These are phyloP conservation scores for Seminavis robusta DNA, from an alignment of 108 stramenopile species.

Conservation along the genomic window DNA sequence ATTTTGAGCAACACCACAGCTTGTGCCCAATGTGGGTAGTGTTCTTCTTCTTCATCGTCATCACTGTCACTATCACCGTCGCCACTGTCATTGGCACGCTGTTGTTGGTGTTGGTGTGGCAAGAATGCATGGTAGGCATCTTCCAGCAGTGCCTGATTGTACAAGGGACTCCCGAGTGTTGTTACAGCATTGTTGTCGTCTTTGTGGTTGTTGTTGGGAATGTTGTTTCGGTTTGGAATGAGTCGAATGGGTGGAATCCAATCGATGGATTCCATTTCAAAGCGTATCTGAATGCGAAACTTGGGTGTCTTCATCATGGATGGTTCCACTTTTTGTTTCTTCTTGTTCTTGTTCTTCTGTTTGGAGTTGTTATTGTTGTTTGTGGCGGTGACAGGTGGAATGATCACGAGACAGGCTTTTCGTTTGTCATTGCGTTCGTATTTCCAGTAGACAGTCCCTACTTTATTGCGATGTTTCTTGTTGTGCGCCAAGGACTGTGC, in stretches of 20 bases:
- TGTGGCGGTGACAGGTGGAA: slow-evolving; percentile 56
- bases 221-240: slow-evolving; percentile 75
- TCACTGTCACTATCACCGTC: no score
- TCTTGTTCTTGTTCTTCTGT: slow-evolving; percentile 20
- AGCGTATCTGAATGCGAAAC: slow-evolving; percentile 69
- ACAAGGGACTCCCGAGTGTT: slow-evolving; percentile 38
- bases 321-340: background rate
- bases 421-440: slow-evolving; percentile 40
- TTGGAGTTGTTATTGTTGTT: slow-evolving; percentile 6
- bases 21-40: slow-evolving; percentile 40
- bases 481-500: slow-evolving; percentile 53
- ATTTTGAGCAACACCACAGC: slow-evolving; percentile 68
- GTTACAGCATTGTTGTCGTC: no score
- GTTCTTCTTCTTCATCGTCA: no score
- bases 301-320: slow-evolving; percentile 21
- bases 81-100: no score
- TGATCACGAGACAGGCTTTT: slow-evolving; percentile 31
- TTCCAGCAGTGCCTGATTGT: slow-evolving; percentile 63
- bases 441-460: slow-evolving; percentile 47
- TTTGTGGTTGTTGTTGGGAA: background rate
- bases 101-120: slow-evolving; percentile 40
- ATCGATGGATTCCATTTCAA: slow-evolving; percentile 60
- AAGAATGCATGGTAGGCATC: slow-evolving; percentile 44
- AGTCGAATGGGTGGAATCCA: slow-evolving; percentile 80
- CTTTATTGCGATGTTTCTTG: slow-evolving; percentile 22